Conservation (phyloP, 106 monocot species). For the Platanthera zijinensis region DNA sequence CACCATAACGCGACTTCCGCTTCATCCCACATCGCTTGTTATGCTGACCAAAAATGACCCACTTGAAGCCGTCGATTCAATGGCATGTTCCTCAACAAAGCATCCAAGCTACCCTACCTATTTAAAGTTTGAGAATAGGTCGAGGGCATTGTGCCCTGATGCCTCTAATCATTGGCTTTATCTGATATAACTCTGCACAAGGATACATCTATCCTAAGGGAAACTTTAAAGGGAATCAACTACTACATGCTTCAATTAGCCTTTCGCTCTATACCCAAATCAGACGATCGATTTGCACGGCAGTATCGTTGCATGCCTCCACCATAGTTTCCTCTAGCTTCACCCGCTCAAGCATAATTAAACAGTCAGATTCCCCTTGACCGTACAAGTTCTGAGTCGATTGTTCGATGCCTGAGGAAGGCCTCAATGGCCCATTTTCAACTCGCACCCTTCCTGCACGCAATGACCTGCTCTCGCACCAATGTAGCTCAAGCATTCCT, state of each 20-base stretch:
- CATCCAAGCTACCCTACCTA: background rate
- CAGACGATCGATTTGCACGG: background rate
- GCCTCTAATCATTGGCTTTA: constrained; percentile 3
- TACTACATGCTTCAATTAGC: constrained; percentile 12
- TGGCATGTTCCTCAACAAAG: background rate
- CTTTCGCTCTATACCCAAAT: constrained; percentile 11
- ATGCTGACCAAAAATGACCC: constrained; percentile 13
- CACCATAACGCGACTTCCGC: background rate
- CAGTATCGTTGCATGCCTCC: background rate
- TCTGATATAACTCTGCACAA: background rate
- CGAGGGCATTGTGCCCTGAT: background rate
- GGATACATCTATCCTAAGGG: background rate
- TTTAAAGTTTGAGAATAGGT: constrained; percentile 2
- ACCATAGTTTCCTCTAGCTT: no score
- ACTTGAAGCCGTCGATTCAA: background rate
- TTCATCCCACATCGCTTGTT: constrained; percentile 8
- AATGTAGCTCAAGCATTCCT: no score
- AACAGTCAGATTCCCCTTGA: no score
- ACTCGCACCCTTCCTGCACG: no score
- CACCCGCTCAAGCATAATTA: no score
- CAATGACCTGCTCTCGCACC: no score
- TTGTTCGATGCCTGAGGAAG: no score
- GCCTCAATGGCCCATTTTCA: no score
- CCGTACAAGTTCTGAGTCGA: no score
- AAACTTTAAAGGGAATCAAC: background rate